These are phyloP conservation scores for Aspergillus quadricinctus DNA, from an alignment of 2,329 filamentous ascomycete species.

Conservation along the genomic window DNA sequence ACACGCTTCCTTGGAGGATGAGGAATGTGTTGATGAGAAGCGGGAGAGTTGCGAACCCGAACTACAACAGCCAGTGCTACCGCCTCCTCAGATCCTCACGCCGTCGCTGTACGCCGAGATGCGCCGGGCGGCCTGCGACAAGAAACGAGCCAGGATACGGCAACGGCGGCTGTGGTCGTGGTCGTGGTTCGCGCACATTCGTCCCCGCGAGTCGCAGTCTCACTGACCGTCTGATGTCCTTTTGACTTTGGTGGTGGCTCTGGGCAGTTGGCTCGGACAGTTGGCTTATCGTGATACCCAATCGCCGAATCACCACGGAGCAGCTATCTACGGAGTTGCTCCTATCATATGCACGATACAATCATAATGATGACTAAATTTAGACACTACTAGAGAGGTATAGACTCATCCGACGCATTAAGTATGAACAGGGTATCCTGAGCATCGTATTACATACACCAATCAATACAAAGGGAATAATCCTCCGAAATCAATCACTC, in stretches of 20 bases:
- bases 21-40: neutral
- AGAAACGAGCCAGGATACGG: neutral
- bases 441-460: constrained; percentile 25
- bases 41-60: neutral
- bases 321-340: too few species aligned
- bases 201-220: neutral
- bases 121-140: neutral
- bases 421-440: constrained; percentile 22
- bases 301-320: too few species aligned
- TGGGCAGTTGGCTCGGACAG: too few species aligned
- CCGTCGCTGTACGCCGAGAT: neutral
- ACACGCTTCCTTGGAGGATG: neutral
- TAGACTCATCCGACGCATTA: neutral
- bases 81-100: constrained; percentile 1
- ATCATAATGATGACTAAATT: constrained; percentile 1
- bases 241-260: neutral
- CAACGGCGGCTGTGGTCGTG: neutral
- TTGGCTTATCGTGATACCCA: too few species aligned
- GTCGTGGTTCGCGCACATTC: neutral
- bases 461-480: constrained; percentile 20
- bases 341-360: too few species aligned
- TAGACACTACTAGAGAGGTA: too few species aligned
- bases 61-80: neutral
- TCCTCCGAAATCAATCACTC: constrained; percentile 1
- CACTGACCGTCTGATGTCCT: neutral